Percentiles rank a stretch among this genome's conserved stretches.
phyloP scores from a whole-genome alignment of 139 green algal species.

The Chlorella sp. region DNA sequence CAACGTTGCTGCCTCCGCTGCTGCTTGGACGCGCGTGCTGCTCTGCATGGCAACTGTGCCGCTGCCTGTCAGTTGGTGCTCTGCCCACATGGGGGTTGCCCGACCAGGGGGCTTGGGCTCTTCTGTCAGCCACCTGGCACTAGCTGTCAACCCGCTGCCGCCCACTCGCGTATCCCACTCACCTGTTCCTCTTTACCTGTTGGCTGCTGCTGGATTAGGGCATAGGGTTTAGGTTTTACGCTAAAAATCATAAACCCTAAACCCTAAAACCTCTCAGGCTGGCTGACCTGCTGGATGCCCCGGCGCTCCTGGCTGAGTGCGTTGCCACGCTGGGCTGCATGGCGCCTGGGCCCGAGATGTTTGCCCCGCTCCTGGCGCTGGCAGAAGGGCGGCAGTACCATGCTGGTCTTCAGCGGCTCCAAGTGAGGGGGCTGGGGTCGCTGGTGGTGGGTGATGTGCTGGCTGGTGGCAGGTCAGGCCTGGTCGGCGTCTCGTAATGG shows the following conservation, averaged over 20 bases:
- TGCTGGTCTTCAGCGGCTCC: not conserved
- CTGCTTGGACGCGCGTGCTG: no score
- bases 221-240: not conserved
- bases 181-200: not conserved
- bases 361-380: slow-evolving; percentile 21
- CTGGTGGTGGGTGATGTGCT: no score
- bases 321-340: not conserved
- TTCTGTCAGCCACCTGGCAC: no score
- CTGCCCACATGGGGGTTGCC: not conserved
- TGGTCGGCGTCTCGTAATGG: no score
- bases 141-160: not conserved
- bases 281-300: slow-evolving; percentile 29
- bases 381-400: slow-evolving; percentile 21
- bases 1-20: no score
- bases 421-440: no score
- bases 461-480: no score
- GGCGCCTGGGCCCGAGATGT: not conserved
- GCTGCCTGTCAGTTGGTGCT: no score
- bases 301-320: slow-evolving; percentile 7
- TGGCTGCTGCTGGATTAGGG: no score
- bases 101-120: no score
- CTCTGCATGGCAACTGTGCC: no score
- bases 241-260: not conserved
- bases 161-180: no score
- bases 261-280: not conserved